Conservation (phyloP, 352 stramenopile genomes). For the Aphanomyces cochlioides region DNA sequence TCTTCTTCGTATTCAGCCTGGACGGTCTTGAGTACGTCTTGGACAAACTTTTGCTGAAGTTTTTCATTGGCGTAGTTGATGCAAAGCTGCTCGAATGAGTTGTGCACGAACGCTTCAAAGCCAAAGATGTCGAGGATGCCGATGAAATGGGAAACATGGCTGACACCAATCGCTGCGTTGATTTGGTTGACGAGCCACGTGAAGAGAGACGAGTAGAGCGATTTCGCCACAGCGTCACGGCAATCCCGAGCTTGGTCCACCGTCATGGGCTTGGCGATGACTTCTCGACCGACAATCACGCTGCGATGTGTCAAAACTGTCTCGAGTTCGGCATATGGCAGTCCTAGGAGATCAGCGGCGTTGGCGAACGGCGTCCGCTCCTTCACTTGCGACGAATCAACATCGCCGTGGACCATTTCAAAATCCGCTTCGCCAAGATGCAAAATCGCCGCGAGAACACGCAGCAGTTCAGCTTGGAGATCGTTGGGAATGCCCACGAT, state of each 20-base stretch:
- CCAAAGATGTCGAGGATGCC: conserved; percentile 92
- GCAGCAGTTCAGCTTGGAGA: conserved; percentile 81
- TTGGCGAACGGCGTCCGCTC: conserved; percentile 55
- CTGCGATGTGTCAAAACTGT: conserved; percentile 73
- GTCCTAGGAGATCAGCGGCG: conserved; percentile 56
- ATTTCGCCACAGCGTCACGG: conserved; percentile 94
- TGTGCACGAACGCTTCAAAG: conserved; percentile 89
- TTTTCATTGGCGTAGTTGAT: conserved; percentile 94
- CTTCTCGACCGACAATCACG: conserved; percentile 76
- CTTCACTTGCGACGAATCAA: conserved; percentile 66
- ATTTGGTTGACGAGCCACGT: conserved; percentile 93
- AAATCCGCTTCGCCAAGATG: conserved; percentile 92
- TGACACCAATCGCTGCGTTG: conserved; percentile 86
- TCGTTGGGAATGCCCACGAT: conserved; percentile 85
- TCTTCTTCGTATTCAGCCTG: conserved; percentile 89
- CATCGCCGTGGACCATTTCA: conserved; percentile 59
- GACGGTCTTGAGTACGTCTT: conserved; percentile 91
- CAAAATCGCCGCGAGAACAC: conserved; percentile 86
- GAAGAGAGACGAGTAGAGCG: conserved; percentile 93
- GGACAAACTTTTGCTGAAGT: conserved; percentile 83
- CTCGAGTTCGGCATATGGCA: conserved; percentile 54
- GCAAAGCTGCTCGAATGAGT: conserved; percentile 91
- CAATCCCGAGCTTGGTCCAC: conserved; percentile 75
- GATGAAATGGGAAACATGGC: conserved; percentile 73
- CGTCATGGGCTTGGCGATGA: conserved; percentile 80